Base-by-base conservation (phyloP, 805 yeast species). In the Yamadazyma akitaensis region DNA sequence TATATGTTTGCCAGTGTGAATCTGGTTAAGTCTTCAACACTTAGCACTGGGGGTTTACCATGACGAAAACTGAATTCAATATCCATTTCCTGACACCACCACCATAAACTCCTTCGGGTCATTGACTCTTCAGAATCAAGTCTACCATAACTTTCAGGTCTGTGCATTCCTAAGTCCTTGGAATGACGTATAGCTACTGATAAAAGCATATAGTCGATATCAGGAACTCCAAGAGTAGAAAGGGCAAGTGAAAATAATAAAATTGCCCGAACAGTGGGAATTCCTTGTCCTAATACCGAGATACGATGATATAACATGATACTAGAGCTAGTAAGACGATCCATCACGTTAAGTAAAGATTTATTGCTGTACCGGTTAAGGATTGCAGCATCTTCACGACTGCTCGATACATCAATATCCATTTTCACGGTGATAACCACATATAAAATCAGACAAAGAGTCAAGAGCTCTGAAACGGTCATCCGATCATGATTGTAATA, bases 221-320 rank as follows among this genome's bases (percentile, higher is more conserved):
- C 63, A 8, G 62, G 53, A 7, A 59, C 48, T 53, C 65, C 54
- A 35, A 50, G 54, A n/a, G 53, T 52, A 47, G 60, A 71, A 31
- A 73, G 60, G 46, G 67, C 75, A 5, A 61, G 47, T 0, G 74
- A 57, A 37, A 84, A 59, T 18, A 82, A 53, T 19, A 84, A 49
- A 9, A 81, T 63, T 0, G 78, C 85, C 55, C 73, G 80, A 13
- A 81, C 60, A 2, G 82, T 72, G 31, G 63, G 64, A 0, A 77
- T 42, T 9, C 83, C 84, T 50, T 78, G 83, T 48, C 78, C 75
- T 18, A 73, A 56, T 2, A 77, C 64, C 8, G 75, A 62, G 5
- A 80, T 59, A 46, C 79, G 69, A 51, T 78, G 80, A 51, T 75
- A 83, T 54, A 77, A 82, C 54, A 62, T 75, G 18, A 81, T 57